Evolutionary conservation across 495 filamentous ascomycete genomes (phyloP).

Genomic region (Penicillium pulvis): DNA sequence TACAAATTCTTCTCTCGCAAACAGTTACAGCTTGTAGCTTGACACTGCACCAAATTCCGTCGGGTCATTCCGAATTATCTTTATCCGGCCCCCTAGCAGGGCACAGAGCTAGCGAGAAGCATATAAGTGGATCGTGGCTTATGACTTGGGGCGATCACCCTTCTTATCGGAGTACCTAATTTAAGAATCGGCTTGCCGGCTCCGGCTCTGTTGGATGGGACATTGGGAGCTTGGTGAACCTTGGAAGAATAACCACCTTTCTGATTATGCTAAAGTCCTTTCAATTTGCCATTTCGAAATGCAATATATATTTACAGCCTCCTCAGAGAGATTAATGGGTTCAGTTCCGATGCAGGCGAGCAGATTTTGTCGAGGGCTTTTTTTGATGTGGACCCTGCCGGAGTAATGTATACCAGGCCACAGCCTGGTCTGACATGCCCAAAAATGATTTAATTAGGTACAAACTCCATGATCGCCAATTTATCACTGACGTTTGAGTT

Average conservation of each 20-base stretch:
- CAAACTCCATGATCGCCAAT: not conserved
- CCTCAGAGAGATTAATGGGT: not conserved
- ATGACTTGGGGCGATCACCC: not conserved
- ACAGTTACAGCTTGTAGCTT: not conserved
- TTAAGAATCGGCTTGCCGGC: not conserved
- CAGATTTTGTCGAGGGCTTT: not conserved
- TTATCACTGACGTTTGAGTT: not conserved
- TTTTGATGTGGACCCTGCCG: slow-evolving; percentile 2
- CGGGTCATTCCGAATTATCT: not conserved
- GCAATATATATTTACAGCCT: too few relatives aligned
- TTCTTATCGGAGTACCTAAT: not conserved
- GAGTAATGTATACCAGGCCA: slow-evolving; percentile 15
- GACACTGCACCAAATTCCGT: not conserved
- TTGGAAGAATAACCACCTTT: too few relatives aligned
- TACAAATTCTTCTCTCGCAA: not conserved
- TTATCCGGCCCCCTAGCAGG: not conserved
- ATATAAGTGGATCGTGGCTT: not conserved
- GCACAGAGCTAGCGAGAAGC: not conserved
- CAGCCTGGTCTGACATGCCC: not conserved
- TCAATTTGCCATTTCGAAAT: too few relatives aligned
- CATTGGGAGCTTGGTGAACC: too few relatives aligned
- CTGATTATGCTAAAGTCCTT: too few relatives aligned
- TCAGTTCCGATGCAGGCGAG: not conserved
- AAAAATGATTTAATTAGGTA: slow-evolving; percentile 2
- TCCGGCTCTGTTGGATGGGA: too few relatives aligned